Conservation (phyloP, 2,329 filamentous ascomycete species). For the Phaeosphaeriaceae sp. region DNA sequence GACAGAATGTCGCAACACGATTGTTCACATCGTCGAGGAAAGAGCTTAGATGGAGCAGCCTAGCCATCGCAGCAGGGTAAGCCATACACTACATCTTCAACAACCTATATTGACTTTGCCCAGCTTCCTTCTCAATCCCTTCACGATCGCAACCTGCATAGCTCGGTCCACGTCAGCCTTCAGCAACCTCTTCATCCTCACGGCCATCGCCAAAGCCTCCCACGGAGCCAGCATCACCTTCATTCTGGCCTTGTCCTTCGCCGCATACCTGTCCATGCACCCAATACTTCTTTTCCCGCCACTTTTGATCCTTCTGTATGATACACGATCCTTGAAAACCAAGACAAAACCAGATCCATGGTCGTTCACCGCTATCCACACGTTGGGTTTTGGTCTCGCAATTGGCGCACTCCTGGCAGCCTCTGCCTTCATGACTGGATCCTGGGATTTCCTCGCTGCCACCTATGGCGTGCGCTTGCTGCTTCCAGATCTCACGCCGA, state of each 20-base stretch:
- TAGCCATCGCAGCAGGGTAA: conserved; percentile 80
- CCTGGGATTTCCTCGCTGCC: conserved; percentile 85
- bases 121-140: conserved; percentile 93
- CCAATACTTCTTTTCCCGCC: conserved; percentile 86
- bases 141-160: conserved; percentile 89
- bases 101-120: conserved; percentile 18
- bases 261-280: conserved; percentile 91
- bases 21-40: conserved; percentile 81
- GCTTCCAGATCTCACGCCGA: conserved; percentile 90
- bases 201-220: conserved; percentile 82
- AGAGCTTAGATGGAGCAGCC: conserved; percentile 74
- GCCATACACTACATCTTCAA: neutral
- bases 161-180: conserved; percentile 89
- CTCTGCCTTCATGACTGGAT: conserved; percentile 77
- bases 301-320: conserved; percentile 77
- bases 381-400: conserved; percentile 59
- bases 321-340: conserved; percentile 36
- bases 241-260: conserved; percentile 84
- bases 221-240: conserved; percentile 73
- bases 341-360: conserved; percentile 38
- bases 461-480: conserved; percentile 94
- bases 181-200: conserved; percentile 85
- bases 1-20: conserved; percentile 70
- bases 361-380: conserved; percentile 63
- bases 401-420: conserved; percentile 66